Evolutionary conservation across 495 filamentous ascomycete genomes (phyloP).

Genomic region (Penicillium chermesinum): DNA sequence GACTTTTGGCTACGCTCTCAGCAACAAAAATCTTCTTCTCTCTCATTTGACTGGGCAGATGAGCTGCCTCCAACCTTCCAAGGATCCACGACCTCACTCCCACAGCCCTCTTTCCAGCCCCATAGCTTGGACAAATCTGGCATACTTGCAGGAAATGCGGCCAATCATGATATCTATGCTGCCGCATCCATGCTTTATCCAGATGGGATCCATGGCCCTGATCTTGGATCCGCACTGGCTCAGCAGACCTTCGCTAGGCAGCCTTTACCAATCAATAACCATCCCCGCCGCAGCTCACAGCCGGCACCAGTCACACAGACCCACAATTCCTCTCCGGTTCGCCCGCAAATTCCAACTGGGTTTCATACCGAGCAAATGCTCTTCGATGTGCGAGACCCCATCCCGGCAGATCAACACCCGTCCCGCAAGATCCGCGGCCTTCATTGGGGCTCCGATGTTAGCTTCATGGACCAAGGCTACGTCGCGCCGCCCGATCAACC

Average conservation of each 20-base stretch:
- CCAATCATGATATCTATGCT: constrained; percentile 45
- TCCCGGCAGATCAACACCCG: constrained; percentile 37
- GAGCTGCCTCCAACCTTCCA: constrained; percentile 57
- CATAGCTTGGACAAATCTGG: constrained; percentile 21
- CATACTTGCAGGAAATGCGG: constrained; percentile 16
- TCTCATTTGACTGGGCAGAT: constrained; percentile 48
- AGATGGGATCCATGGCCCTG: constrained; percentile 27
- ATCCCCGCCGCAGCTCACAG: constrained; percentile 11
- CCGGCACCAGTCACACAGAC: constrained; percentile 14
- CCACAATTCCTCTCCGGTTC: constrained; percentile 15
- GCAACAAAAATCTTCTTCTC: constrained; percentile 42
- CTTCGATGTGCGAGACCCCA: constrained; percentile 39
- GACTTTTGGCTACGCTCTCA: constrained; percentile 42
- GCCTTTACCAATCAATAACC: constrained; percentile 11
- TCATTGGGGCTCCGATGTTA: constrained; percentile 62
- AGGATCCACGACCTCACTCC: constrained; percentile 57
- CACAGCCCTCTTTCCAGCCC: constrained; percentile 39
- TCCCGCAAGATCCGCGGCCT: constrained; percentile 38
- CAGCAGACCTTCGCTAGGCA: constrained; percentile 28
- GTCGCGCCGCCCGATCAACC: constrained; percentile 48
- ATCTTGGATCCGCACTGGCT: constrained; percentile 25
- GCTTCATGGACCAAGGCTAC: constrained; percentile 56
- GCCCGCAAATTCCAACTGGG: constrained; percentile 24
- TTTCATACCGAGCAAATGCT: constrained; percentile 44
- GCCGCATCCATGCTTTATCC: constrained; percentile 46